These are phyloP conservation scores for Coniella vitis DNA, from an alignment of 2,329 filamentous ascomycete species.

Conservation along the genomic window DNA sequence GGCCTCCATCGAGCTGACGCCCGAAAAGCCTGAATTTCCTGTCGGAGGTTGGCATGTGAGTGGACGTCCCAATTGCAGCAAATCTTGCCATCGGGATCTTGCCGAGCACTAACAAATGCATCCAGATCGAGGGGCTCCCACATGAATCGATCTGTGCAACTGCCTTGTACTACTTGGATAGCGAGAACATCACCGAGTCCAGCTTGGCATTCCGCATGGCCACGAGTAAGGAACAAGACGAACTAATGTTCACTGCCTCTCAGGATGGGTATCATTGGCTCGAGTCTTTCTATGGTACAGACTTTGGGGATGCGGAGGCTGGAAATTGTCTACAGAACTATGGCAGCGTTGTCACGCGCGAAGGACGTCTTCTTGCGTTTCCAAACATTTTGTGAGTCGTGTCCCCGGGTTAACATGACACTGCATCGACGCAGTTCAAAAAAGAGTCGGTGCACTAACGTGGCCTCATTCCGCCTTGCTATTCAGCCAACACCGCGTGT, in stretches of 20 bases:
- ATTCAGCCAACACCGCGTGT: conserved; percentile 40
- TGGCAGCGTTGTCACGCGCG: conserved; percentile 39
- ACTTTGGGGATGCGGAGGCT: conserved; percentile 24
- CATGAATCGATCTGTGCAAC: conserved; percentile 61
- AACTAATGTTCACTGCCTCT: conserved; percentile 21
- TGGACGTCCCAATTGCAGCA: background rate
- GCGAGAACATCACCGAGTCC: conserved; percentile 50
- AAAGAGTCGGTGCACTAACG: background rate
- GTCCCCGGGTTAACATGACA: background rate
- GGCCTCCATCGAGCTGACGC: conserved; percentile 53
- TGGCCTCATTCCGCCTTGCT: background rate
- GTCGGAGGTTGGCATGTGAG: conserved; percentile 45
- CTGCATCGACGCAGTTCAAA: background rate
- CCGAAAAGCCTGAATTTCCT: conserved; percentile 46
- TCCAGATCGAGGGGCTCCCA: conserved; percentile 39
- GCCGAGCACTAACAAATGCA: background rate
- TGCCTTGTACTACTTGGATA: conserved; percentile 55
- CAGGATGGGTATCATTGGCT: conserved; percentile 29
- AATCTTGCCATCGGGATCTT: background rate
- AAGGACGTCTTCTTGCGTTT: conserved; percentile 47
- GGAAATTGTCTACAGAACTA: conserved; percentile 33
- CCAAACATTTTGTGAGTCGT: conserved; percentile 35
- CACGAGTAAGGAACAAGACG: conserved; percentile 28
- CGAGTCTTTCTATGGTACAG: conserved; percentile 28
- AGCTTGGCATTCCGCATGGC: conserved; percentile 43